Conservation (phyloP, 768 basidiomycete genomes). For the Cubamyces lactineus region DNA sequence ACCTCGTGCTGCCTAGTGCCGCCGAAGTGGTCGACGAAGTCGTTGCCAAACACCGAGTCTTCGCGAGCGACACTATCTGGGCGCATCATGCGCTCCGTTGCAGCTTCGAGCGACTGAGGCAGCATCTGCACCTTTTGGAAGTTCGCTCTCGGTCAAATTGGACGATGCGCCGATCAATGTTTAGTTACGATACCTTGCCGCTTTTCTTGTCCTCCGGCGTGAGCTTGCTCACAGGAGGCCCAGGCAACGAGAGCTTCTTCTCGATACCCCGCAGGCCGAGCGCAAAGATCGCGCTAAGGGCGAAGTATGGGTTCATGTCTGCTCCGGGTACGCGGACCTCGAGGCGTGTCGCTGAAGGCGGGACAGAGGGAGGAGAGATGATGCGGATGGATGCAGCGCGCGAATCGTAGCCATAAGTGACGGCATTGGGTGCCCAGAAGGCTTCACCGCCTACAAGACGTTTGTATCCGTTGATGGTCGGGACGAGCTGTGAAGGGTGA, state of each 20-base stretch:
- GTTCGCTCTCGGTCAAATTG: not conserved
- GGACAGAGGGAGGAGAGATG: conserved; percentile 88
- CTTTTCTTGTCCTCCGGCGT: conserved; percentile 57
- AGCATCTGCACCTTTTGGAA: conserved; percentile 66
- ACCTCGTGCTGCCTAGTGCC: conserved; percentile 96
- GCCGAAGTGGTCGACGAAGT: conserved; percentile 93
- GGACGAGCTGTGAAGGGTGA: conserved; percentile 59
- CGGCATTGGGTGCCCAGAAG: conserved; percentile 92
- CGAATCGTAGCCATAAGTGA: conserved; percentile 96
- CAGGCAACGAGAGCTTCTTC: conserved; percentile 67
- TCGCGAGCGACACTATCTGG: conserved; percentile 82
- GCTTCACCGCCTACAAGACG: conserved; percentile 92
- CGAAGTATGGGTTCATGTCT: conserved; percentile 94
- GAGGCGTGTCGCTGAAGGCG: conserved; percentile 80
- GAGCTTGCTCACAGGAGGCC: conserved; percentile 68
- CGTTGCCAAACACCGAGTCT: conserved; percentile 71
- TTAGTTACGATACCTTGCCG: conserved; percentile 53
- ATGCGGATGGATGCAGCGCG: conserved; percentile 91
- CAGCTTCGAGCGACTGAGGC: conserved; percentile 77
- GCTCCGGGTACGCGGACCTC: conserved; percentile 96
- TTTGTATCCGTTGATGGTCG: conserved; percentile 97
- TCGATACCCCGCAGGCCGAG: conserved; percentile 88
- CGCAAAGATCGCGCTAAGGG: conserved; percentile 84
- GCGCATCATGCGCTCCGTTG: conserved; percentile 80
- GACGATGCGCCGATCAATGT: not conserved